Percentiles rank a stretch among this genome's conserved stretches.
Conservation (phyloP, 495 filamentous ascomycete genomes). For the Penicillium ochrochloron region DNA sequence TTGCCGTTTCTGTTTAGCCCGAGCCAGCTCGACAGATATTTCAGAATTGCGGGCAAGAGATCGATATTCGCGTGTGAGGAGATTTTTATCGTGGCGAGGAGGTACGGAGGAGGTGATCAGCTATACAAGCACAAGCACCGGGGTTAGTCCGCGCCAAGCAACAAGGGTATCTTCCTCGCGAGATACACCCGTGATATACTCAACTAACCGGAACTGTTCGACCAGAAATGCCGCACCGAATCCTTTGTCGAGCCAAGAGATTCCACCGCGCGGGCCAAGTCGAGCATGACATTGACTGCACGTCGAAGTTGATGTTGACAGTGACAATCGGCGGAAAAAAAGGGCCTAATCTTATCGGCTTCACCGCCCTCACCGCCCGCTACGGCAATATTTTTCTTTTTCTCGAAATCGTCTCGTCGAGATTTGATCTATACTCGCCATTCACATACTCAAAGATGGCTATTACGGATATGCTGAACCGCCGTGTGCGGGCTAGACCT, state of each 20-base stretch:
- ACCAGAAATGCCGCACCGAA: neutral
- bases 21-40: slow-evolving; percentile 23
- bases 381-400: slow-evolving; percentile 35
- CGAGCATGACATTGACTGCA: slow-evolving; percentile 9
- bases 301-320: slow-evolving; percentile 12
- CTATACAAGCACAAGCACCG: neutral
- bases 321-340: slow-evolving; percentile 21
- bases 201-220: neutral
- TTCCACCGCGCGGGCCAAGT: neutral
- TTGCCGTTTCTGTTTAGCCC: slow-evolving; percentile 18
- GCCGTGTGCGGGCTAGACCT: slow-evolving; percentile 61
- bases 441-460: slow-evolving; percentile 41
- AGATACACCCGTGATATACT: neutral
- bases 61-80: neutral
- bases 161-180: neutral
- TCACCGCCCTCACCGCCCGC: slow-evolving; percentile 34
- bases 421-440: neutral
- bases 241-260: neutral
- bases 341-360: slow-evolving; percentile 35
- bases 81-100: neutral
- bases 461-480: slow-evolving; percentile 56
- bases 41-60: neutral
- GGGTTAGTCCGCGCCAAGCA: neutral
- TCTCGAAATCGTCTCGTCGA: neutral
- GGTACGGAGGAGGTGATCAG: neutral